These are phyloP conservation scores for Holtermanniella nyarrowii DNA, from an alignment of 768 basidiomycete genomes.

Conservation along the genomic window DNA sequence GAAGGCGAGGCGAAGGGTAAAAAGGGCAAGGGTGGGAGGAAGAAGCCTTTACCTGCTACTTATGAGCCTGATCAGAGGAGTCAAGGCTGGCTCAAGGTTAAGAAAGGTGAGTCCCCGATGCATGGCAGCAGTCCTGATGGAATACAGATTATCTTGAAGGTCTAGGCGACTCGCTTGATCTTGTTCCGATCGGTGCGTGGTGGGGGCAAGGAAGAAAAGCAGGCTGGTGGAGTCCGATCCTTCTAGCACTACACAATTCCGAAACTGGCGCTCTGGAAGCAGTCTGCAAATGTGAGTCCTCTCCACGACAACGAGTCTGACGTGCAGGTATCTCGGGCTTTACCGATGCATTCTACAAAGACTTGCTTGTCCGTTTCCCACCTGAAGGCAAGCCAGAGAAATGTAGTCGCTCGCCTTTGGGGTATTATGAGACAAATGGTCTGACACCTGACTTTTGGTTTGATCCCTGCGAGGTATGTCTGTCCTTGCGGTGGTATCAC, in stretches of 20 bases:
- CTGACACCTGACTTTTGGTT: conserved; percentile 44
- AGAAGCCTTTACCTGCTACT: conserved; percentile 66
- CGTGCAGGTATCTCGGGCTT: conserved; percentile 50
- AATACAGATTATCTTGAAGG: conserved; percentile 63
- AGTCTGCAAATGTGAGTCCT: conserved; percentile 86
- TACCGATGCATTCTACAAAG: conserved; percentile 54
- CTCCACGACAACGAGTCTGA: conserved; percentile 1
- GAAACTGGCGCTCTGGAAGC: conserved; percentile 56
- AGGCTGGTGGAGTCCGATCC: conserved; percentile 83
- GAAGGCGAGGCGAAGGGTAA: conserved; percentile 20
- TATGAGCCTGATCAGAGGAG: conserved; percentile 86
- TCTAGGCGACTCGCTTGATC: conserved; percentile 56
- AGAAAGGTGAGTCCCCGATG: conserved; percentile 47
- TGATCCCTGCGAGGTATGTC: conserved; percentile 43
- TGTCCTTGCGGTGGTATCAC: conserved; percentile 19
- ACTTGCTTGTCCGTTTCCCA: conserved; percentile 56
- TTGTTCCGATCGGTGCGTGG: conserved; percentile 57
- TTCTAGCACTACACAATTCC: conserved; percentile 66
- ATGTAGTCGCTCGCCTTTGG: conserved; percentile 45
- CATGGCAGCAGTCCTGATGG: background rate
- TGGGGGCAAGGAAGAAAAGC: conserved; percentile 82
- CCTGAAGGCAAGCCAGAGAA: conserved; percentile 51
- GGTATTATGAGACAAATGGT: conserved; percentile 33
- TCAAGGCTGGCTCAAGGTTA: conserved; percentile 79
- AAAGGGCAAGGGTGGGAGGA: conserved; percentile 41